These are phyloP conservation scores for Epichloe amarillans DNA, from an alignment of 2,329 filamentous ascomycete genomes.

Conservation along the genomic window DNA sequence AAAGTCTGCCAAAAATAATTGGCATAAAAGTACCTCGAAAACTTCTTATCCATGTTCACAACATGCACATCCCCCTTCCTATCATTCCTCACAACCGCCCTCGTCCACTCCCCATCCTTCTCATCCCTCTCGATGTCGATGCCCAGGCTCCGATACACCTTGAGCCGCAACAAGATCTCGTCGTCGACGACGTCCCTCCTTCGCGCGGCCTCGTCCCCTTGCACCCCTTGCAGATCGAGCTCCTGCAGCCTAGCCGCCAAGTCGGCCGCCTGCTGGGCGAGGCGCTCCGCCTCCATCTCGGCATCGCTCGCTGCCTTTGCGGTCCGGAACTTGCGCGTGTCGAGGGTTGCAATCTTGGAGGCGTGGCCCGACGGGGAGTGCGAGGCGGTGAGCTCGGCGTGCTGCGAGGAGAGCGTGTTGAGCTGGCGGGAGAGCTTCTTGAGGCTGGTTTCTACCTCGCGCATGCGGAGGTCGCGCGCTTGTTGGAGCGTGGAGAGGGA, in stretches of 20 bases:
- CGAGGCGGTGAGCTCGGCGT: slow-evolving; percentile 59
- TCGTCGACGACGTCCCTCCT: slow-evolving; percentile 40
- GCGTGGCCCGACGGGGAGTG: slow-evolving; percentile 75
- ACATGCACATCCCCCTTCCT: slow-evolving; percentile 82
- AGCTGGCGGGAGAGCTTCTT: slow-evolving; percentile 65
- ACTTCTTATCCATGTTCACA: slow-evolving; percentile 86
- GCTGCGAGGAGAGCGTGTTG: slow-evolving; percentile 59
- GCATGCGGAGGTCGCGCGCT: slow-evolving; percentile 65
- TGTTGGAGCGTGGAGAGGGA: slow-evolving; percentile 73
- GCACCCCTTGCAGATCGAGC: slow-evolving; percentile 74
- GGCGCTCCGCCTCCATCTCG: slow-evolving; percentile 89
- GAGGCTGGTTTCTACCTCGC: slow-evolving; percentile 53
- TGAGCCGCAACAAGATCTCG: slow-evolving; percentile 61
- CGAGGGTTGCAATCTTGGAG: slow-evolving; percentile 69
- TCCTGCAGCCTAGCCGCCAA: slow-evolving; percentile 64
- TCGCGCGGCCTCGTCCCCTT: slow-evolving; percentile 37
- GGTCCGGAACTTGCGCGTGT: slow-evolving; percentile 86
- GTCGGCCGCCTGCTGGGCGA: slow-evolving; percentile 65
- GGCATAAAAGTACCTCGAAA: slow-evolving; percentile 82
- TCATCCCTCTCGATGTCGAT: slow-evolving; percentile 78
- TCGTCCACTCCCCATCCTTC: slow-evolving; percentile 62
- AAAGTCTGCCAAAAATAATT: slow-evolving; percentile 93
- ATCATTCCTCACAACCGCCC: slow-evolving; percentile 74
- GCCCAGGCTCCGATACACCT: slow-evolving; percentile 80
- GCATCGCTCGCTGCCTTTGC: slow-evolving; percentile 84